Evolutionary conservation across 352 stramenopile species (phyloP).

Genomic region (Aphanomyces cochlioides): DNA sequence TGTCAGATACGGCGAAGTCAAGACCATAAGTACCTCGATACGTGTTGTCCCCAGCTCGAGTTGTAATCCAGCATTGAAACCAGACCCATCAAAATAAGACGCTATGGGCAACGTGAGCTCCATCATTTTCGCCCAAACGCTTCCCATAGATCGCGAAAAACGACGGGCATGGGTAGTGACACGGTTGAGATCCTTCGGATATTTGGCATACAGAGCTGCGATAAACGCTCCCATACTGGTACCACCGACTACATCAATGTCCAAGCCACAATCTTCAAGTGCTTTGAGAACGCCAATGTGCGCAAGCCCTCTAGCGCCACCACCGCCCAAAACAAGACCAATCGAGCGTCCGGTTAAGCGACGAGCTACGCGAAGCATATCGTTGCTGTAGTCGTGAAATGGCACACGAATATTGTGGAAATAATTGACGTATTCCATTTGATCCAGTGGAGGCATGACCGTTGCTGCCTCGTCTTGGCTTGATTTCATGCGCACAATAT

Average conservation of each 20-base stretch:
- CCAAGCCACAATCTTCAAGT: constrained; percentile 88
- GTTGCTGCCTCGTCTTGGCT: constrained; percentile 48
- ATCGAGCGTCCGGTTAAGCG: constrained; percentile 90
- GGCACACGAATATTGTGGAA: constrained; percentile 84
- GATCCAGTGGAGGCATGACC: constrained; percentile 75
- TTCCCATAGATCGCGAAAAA: constrained; percentile 64
- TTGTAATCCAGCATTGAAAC: constrained; percentile 78
- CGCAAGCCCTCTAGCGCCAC: constrained; percentile 88
- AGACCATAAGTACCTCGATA: constrained; percentile 44
- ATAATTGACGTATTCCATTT: constrained; percentile 81
- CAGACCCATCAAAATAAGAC: constrained; percentile 83
- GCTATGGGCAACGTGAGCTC: constrained; percentile 87
- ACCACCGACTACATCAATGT: constrained; percentile 92
- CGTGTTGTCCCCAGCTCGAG: constrained; percentile 68
- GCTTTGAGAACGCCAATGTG: constrained; percentile 92
- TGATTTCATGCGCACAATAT: constrained; percentile 71
- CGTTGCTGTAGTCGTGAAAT: constrained; percentile 63
- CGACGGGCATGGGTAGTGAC: constrained; percentile 54
- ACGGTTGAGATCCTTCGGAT: constrained; percentile 61
- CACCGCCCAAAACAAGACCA: constrained; percentile 91
- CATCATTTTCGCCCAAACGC: constrained; percentile 63
- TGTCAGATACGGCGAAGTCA: not conserved
- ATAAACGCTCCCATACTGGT: constrained; percentile 89
- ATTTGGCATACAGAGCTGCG: constrained; percentile 70
- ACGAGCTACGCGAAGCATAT: constrained; percentile 85